Conservation (phyloP, 192 early-diverging fungal genomes). For the Entophlyctis luteolus region DNA sequence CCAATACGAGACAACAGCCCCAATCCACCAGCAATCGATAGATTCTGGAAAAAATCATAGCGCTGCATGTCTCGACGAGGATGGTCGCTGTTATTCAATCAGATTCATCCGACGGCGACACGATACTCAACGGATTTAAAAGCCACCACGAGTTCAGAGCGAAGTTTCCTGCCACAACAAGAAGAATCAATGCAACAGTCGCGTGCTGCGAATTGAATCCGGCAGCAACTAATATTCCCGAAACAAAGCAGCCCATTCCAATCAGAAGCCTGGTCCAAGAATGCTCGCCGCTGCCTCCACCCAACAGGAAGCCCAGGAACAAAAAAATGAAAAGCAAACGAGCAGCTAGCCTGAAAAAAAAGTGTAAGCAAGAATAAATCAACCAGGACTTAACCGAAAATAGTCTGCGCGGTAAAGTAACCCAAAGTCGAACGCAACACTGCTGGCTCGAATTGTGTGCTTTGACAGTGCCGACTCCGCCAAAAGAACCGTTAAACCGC, state of each 20-base stretch:
- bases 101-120: too few species aligned
- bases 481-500: slow-evolving; percentile 88
- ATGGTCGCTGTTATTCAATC: slow-evolving; percentile 19
- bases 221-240: slow-evolving; percentile 88
- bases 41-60: slow-evolving; percentile 98
- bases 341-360: slow-evolving; percentile 83
- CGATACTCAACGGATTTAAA: too few species aligned
- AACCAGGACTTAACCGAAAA: slow-evolving; percentile 56
- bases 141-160: slow-evolving; percentile 96
- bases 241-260: slow-evolving; percentile 58
- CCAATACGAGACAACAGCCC: slow-evolving; percentile 87
- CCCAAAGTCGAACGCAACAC: slow-evolving; percentile 54
- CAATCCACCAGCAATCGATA: slow-evolving; percentile 93
- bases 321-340: slow-evolving; percentile 88
- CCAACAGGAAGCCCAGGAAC: slow-evolving; percentile 83
- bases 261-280: slow-evolving; percentile 63
- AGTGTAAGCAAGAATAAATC: slow-evolving; percentile 88
- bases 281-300: slow-evolving; percentile 58
- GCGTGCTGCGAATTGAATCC: slow-evolving; percentile 96
- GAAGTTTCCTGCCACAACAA: slow-evolving; percentile 83
- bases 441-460: slow-evolving; percentile 42
- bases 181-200: slow-evolving; percentile 80
- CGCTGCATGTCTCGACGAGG: slow-evolving; percentile 76
- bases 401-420: slow-evolving; percentile 77
- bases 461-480: slow-evolving; percentile 77